Evolutionary conservation across 176 grass and related monocot species (phyloP), one percentile per base, ranked within the genome.

Genomic region (Puccinellia tenuiflora): DNA sequence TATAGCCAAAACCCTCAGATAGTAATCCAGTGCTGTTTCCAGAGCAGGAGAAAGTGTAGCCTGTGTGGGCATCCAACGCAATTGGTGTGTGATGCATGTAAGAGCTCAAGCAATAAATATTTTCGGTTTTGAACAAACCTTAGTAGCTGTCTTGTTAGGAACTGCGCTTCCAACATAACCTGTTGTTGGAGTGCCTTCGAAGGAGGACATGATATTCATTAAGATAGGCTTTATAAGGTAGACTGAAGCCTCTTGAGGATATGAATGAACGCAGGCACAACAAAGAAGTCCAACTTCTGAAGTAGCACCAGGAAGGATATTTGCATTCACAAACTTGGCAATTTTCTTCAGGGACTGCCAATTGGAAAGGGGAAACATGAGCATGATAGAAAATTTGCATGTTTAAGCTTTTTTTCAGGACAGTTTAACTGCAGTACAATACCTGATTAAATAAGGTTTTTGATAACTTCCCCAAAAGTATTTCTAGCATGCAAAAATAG

Each of bases 401-500:
- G 33, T 37, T 70, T 34, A 33, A 26, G 30, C 46, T 35, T 37
- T 62, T 35, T 37, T 62, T 53, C 21, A 42, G 24, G 18, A 67
- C 22, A 78, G 80, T 70, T 78, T 25, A 78, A 82, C 16, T 83
- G 60, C 8, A 76, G 72, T 20, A 5, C 15, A 75, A 83, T 87
- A 98, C 96, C 96, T 93, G 86, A 90, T 88, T 84, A 88, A 95
- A 91, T 84, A 98, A 90, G 40, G 89, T 24, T 88, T 85, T 88
- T 24, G 92, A 88, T 85, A 98, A 88, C 70, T 98, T 98, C 46
- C 96, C 96, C 51, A 98, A 83, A 88, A 95, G 72, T 82, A 98
- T 86, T 92, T 98, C 88, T 63, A 98, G 85, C 92, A 98, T 95
- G 83, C 92, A 98, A 64, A 95, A 98, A 59, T 95, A 98, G 76